Percentiles rank a stretch among this genome's conserved stretches.
These are phyloP conservation scores for Tricholoma bakamatsutake DNA, from an alignment of 768 basidiomycete genomes.

Conservation along the genomic window DNA sequence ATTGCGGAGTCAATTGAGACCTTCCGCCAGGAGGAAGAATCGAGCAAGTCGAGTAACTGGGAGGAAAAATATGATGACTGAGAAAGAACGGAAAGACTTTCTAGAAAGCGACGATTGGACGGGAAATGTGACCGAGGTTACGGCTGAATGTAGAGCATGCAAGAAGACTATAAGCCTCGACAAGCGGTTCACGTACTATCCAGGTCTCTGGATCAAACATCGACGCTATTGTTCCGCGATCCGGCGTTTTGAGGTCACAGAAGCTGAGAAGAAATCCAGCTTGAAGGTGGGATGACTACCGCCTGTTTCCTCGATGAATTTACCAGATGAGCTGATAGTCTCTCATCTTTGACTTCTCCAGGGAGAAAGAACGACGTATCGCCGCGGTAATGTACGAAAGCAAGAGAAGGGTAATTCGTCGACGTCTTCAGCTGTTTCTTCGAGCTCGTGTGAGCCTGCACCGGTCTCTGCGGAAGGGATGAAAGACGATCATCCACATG, in stretches of 20 bases:
- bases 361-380: not conserved
- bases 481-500: not conserved
- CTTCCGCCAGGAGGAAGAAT: not conserved
- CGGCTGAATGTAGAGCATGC: constrained; percentile 25
- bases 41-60: not conserved
- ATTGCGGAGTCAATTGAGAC: not conserved
- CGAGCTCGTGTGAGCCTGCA: not conserved
- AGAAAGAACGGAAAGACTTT: not conserved
- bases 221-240: constrained; percentile 19
- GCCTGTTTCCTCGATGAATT: not conserved
- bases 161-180: constrained; percentile 26
- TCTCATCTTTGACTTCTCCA: not conserved
- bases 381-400: not conserved
- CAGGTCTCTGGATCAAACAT: constrained; percentile 29
- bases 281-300: not conserved
- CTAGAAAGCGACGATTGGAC: constrained; percentile 3
- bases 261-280: not conserved
- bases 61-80: not conserved
- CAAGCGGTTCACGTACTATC: constrained; percentile 27
- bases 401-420: not conserved
- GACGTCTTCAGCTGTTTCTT: not conserved
- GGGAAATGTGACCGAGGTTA: not conserved
- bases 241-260: not conserved
- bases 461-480: not conserved
- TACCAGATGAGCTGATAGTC: not conserved